These are phyloP conservation scores for Podosphaera fusca DNA, from an alignment of 2,329 filamentous ascomycete species.

Conservation along the genomic window DNA sequence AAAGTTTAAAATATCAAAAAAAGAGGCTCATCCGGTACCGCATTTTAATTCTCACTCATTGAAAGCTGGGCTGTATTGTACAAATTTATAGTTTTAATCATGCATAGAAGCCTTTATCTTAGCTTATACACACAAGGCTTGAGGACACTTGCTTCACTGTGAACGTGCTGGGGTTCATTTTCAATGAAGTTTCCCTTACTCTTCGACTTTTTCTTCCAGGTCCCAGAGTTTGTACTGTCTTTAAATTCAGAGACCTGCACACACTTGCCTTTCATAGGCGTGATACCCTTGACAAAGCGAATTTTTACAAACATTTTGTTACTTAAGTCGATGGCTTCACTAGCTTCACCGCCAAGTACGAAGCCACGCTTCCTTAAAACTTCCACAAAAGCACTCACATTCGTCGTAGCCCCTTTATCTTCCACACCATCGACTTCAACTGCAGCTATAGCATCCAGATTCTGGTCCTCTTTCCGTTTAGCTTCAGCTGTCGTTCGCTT, in stretches of 20 bases:
- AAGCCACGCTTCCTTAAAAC: slow-evolving; percentile 66
- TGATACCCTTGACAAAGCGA: slow-evolving; percentile 70
- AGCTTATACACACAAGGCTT: slow-evolving; percentile 96
- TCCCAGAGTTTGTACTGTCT: slow-evolving; percentile 31
- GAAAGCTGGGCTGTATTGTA: not conserved
- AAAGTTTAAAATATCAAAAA: too few relatives aligned
- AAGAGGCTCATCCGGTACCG: too few relatives aligned
- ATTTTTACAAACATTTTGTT: slow-evolving; percentile 99
- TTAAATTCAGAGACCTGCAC: slow-evolving; percentile 21
- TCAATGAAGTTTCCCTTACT: slow-evolving; percentile 52
- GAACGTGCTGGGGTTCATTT: slow-evolving; percentile 36
- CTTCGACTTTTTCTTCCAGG: slow-evolving; percentile 45
- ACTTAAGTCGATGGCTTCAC: slow-evolving; percentile 46
- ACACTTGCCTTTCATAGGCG: slow-evolving; percentile 55
- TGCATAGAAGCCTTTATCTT: slow-evolving; percentile 19
- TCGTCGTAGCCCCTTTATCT: slow-evolving; percentile 47
- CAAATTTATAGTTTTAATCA: not conserved
- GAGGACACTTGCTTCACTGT: slow-evolving; percentile 41
- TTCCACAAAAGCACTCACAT: slow-evolving; percentile 69
- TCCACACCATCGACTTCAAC: slow-evolving; percentile 49
- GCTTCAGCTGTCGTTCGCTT: slow-evolving; percentile 23
- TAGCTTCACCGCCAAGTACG: slow-evolving; percentile 42
- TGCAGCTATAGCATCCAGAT: slow-evolving; percentile 32
- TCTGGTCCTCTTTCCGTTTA: slow-evolving; percentile 21
- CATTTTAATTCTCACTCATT: too few relatives aligned